Evolutionary conservation across 164 flowering plant species (phyloP), one percentile per base, ranked within the genome.

Genomic region (Berberis thunbergii): DNA sequence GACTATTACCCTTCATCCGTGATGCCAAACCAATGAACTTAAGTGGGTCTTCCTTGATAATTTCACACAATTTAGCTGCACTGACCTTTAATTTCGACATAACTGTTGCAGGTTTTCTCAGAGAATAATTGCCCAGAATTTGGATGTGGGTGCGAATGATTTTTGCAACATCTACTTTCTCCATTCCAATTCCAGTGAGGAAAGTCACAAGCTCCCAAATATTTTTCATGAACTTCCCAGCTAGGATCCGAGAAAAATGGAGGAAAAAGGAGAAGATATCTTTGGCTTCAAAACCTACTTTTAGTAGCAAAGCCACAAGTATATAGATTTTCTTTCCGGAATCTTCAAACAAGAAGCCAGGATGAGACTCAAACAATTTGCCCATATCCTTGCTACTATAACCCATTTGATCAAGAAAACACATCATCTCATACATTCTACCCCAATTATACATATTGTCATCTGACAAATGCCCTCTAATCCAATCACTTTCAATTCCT

Each of bases 1-100:
- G 49, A 45, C 40, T 64, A 26, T 26, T 26, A 12, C 13, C 7
- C 41, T 70, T 76, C 12, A 74, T 58, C 41, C 67, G 69, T 43
- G 78, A 74, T 60, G 84, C 81, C 63, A 81, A 65, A 58, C 48
- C 69, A 54, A 75, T 81, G 62, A 90, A 43, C 64, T 68, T 75
- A 57, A 62, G 54, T 4, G 96, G 97, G 64, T 88, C 76, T 13
- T 80, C 78, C 67, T 61, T 72, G 62, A 91, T 70, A 11, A 83
- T 60, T 26, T 68, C 59, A 64, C 91, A 67, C 53, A 88, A 65
- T 40, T 79, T 75, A 43, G 69, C 74, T 64, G 73, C 75, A 39
- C 81, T 82, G 39, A 72, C 57, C 48, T 76, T 77, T 77, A 86
- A 70, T 26, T 11, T 38, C 12, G 50, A 4, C 46, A 82, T 50